Percentiles rank a stretch among this genome's conserved stretches.
phyloP scores from a whole-genome alignment of 352 stramenopile genomes.

The Pythium folliculosum region DNA sequence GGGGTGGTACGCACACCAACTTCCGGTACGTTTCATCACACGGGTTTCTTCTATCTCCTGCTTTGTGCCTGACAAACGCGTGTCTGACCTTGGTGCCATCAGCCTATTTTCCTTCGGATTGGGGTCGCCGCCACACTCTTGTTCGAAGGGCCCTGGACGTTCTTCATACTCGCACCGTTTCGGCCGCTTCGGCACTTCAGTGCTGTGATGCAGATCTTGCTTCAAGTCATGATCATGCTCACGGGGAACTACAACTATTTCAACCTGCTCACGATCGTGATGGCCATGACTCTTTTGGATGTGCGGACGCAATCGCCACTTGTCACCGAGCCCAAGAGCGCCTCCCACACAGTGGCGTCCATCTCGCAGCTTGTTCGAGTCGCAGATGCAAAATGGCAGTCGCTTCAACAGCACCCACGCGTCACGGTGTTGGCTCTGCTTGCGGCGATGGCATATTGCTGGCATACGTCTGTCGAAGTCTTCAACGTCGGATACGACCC shows the following conservation, averaged over 20 bases:
- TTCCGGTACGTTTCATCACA: conserved; percentile 43
- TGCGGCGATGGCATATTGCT: conserved; percentile 27
- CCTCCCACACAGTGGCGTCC: too few species aligned
- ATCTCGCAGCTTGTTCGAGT: neutral
- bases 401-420: conserved; percentile 28
- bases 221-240: conserved; percentile 87
- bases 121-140: conserved; percentile 83
- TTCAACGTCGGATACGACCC: conserved; percentile 17
- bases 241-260: conserved; percentile 96
- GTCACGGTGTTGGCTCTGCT: conserved; percentile 9
- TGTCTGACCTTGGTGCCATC: neutral
- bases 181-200: conserved; percentile 51
- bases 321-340: neutral
- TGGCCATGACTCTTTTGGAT: conserved; percentile 43
- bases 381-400: conserved; percentile 27
- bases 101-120: conserved; percentile 75
- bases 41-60: conserved; percentile 34
- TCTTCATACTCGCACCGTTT: conserved; percentile 83
- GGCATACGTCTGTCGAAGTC: conserved; percentile 32
- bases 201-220: conserved; percentile 59
- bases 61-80: conserved; percentile 33
- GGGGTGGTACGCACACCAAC: conserved; percentile 85
- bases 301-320: neutral
- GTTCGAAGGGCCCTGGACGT: conserved; percentile 86
- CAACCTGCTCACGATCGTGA: conserved; percentile 86